Evolutionary conservation across 768 basidiomycete genomes (phyloP).

Genomic region (Lactarius tabidus): DNA sequence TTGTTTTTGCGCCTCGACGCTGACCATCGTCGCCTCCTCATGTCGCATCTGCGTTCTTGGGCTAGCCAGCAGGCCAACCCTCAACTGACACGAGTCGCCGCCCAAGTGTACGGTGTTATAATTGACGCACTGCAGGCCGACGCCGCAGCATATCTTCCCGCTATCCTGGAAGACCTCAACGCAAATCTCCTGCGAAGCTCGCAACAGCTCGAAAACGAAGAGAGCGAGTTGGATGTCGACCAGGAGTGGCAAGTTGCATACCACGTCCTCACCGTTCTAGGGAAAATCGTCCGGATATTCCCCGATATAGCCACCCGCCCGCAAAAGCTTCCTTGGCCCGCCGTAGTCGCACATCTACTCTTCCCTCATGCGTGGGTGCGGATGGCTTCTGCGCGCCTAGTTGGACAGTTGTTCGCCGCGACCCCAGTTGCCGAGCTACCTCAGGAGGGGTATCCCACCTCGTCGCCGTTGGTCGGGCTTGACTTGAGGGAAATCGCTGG

Average conservation of each 20-base stretch:
- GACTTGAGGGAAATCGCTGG: slow-evolving; percentile 61
- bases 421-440: slow-evolving; percentile 42
- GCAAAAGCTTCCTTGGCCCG: slow-evolving; percentile 56
- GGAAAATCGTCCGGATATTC: slow-evolving; percentile 57
- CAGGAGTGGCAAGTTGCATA: slow-evolving; percentile 81
- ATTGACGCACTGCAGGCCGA: slow-evolving; percentile 61
- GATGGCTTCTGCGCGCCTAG: slow-evolving; percentile 67
- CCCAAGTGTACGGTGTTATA: slow-evolving; percentile 79
- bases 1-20: slow-evolving; percentile 68
- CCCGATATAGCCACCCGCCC: slow-evolving; percentile 46
- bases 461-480: slow-evolving; percentile 38
- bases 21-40: slow-evolving; percentile 48
- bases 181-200: slow-evolving; percentile 44
- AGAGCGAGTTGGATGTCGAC: slow-evolving; percentile 50
- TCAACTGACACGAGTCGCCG: slow-evolving; percentile 65
- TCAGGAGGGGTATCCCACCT: slow-evolving; percentile 17
- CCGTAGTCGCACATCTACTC: slow-evolving; percentile 61
- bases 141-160: slow-evolving; percentile 40
- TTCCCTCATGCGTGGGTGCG: slow-evolving; percentile 97
- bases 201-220: slow-evolving; percentile 39
- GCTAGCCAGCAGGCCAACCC: slow-evolving; percentile 55
- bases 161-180: slow-evolving; percentile 56
- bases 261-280: slow-evolving; percentile 63
- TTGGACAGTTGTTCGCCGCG: slow-evolving; percentile 65
- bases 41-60: slow-evolving; percentile 80